phyloP scores from a whole-genome alignment of 1,139 yeast species.

The Suhomyces atakaporum region DNA sequence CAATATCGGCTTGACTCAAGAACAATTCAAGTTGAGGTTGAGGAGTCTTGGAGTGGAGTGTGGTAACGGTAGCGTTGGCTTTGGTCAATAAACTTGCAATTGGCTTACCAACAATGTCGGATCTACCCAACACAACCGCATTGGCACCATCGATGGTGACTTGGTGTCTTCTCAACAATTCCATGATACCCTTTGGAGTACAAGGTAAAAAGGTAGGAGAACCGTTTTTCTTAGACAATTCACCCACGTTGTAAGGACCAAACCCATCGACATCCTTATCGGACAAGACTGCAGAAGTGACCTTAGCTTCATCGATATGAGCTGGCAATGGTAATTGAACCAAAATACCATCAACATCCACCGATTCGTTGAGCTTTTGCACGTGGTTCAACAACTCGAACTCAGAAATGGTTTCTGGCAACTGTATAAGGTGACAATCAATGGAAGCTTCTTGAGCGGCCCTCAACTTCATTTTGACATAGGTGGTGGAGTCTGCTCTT shows the following conservation, averaged over 20 bases:
- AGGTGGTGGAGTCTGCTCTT: constrained; percentile 90
- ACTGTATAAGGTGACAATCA: constrained; percentile 64
- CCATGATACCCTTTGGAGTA: constrained; percentile 94
- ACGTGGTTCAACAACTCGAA: constrained; percentile 61
- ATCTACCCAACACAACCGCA: constrained; percentile 79
- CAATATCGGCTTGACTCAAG: constrained; percentile 68
- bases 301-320: constrained; percentile 74
- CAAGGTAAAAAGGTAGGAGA: constrained; percentile 86
- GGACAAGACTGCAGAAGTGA: constrained; percentile 76
- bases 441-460: constrained; percentile 89
- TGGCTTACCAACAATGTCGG: constrained; percentile 83
- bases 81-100: constrained; percentile 71
- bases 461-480: constrained; percentile 90
- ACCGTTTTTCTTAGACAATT: constrained; percentile 87
- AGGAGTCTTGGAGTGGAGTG: constrained; percentile 74
- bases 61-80: constrained; percentile 78
- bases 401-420: constrained; percentile 64
- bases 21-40: constrained; percentile 55
- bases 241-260: constrained; percentile 88
- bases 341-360: constrained; percentile 79
- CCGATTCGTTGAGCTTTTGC: constrained; percentile 63
- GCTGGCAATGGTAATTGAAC: constrained; percentile 90
- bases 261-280: constrained; percentile 96
- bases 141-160: constrained; percentile 70
- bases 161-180: constrained; percentile 63